Conservation (phyloP, 192 early-diverging fungal species). For the Coemansia biformis region DNA sequence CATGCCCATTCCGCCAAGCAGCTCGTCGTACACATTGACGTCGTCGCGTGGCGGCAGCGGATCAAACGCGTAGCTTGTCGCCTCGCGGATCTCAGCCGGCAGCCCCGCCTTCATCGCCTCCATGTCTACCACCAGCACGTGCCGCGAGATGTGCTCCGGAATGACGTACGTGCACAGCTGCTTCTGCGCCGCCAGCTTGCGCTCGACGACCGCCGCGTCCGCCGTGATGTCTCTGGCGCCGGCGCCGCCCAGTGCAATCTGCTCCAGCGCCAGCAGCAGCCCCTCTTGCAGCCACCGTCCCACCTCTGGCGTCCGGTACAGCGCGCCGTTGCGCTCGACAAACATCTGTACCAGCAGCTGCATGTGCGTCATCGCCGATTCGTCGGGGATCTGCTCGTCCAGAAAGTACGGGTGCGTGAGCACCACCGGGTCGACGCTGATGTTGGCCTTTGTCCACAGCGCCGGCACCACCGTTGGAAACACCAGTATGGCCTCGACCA, state of each 20-base stretch:
- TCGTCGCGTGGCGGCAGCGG: conserved; percentile 39
- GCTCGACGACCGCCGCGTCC: conserved; percentile 2
- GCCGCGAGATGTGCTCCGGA: conserved; percentile 41
- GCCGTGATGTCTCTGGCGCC: neutral
- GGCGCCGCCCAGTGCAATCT: conserved; percentile 8
- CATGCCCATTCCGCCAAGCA: conserved; percentile 17
- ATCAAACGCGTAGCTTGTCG: conserved; percentile 43
- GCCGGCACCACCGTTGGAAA: conserved; percentile 65
- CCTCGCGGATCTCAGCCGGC: conserved; percentile 24
- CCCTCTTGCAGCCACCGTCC: conserved; percentile 50
- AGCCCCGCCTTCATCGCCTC: conserved; percentile 36
- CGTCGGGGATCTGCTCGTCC: conserved; percentile 18
- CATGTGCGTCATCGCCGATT: conserved; percentile 51
- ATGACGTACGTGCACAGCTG: conserved; percentile 35
- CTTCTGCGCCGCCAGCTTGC: conserved; percentile 10
- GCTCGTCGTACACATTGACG: conserved; percentile 32
- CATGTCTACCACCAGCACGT: conserved; percentile 45
- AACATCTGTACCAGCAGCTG: conserved; percentile 66
- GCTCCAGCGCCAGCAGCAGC: conserved; percentile 35
- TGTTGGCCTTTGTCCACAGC: conserved; percentile 61
- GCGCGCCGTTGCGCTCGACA: conserved; percentile 64
- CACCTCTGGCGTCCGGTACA: conserved; percentile 84
- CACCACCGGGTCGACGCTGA: conserved; percentile 55
- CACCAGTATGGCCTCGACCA: conserved; percentile 64
- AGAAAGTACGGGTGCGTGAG: conserved; percentile 54